Evolutionary conservation across 73 alveolate genomes (phyloP), one percentile per base, ranked within the genome.

Genomic region (Paramecium primaurelia): DNA sequence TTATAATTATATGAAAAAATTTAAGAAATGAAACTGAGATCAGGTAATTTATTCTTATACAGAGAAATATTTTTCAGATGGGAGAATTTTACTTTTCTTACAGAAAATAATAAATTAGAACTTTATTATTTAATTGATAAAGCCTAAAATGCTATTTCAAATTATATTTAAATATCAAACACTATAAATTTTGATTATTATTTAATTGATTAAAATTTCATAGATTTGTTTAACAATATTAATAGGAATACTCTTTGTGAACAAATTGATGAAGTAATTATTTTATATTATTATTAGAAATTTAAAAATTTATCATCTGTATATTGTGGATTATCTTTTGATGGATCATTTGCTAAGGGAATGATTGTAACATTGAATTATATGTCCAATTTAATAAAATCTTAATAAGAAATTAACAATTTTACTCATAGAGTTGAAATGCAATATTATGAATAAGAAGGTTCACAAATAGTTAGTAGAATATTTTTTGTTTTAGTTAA

Each of bases 51-150:
- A 25, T 64, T 30, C 26, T 64, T 64, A 6, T 64, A 64, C 10
- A 28, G 83, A 64, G 83, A 64, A 64, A 64, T 64, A 64, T 64
- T 64, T 28, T 71, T 71, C 30, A 71, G 59, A 71, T 71, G 86
- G 86, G 8, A 22, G 4, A 71, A 71, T 4, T 71, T 71, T 37
- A 71, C 86, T 11, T 71, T 36, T 71, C 60, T 38, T 1, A 71
- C 86, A 37, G 86, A 71, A 30, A 42, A 37, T 16, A 42, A 71
- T 34, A 36, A 36, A 30, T 14, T 22, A 34, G 38, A 36, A 71
- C 45, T 71, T 28, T 37, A 71, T 71, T 64, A 71, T 36, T 71
- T 71, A 71, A 71, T 71, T 71, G n/a, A 38, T 37, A 38, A 71
- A 20, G 54, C 59, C 6, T 20, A 71, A 36, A 20, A 30, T 71